phyloP scores from a whole-genome alignment of 306 rosid species.

The Gynostemma pentaphyllum region DNA sequence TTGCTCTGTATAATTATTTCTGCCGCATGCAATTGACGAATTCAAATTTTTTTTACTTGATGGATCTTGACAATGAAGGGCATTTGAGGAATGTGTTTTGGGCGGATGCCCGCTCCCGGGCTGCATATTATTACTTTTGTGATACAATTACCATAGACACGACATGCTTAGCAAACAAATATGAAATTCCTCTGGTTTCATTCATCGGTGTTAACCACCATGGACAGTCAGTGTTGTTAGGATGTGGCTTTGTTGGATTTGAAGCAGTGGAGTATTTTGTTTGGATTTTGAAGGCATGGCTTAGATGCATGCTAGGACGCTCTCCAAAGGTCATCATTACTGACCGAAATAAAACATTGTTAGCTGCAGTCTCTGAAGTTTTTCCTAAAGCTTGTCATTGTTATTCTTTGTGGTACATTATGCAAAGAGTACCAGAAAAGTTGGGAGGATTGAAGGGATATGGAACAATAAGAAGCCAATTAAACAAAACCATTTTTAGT shows the following conservation, averaged over 20 bases:
- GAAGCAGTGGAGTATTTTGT: conserved; percentile 49
- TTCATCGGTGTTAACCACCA: conserved; percentile 62
- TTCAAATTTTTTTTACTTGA: conserved; percentile 61
- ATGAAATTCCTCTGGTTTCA: conserved; percentile 58
- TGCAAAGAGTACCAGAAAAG: conserved; percentile 63
- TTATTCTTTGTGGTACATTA: conserved; percentile 48
- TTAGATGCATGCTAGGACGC: conserved; percentile 51
- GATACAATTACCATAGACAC: conserved; percentile 54
- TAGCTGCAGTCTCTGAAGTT: conserved; percentile 49
- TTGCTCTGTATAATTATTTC: conserved; percentile 60
- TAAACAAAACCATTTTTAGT: conserved; percentile 40
- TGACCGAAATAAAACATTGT: conserved; percentile 51
- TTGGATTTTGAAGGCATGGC: conserved; percentile 66
- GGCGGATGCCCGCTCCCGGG: conserved; percentile 70
- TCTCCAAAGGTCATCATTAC: conserved; percentile 49
- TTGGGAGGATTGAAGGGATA: conserved; percentile 72
- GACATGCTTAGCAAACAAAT: conserved; percentile 62
- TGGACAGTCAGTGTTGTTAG: conserved; percentile 54
- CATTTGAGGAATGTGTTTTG: conserved; percentile 59
- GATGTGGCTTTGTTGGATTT: conserved; percentile 63
- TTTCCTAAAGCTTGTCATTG: conserved; percentile 56
- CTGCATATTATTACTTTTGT: conserved; percentile 41
- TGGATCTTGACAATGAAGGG: conserved; percentile 59
- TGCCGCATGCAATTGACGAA: conserved; percentile 61
- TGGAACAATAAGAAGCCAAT: conserved; percentile 39